A percentile compares a stretch with the other conserved stretches of the same genome.
Conservation (phyloP, 306 rosid genomes). For the Quercus robur region DNA sequence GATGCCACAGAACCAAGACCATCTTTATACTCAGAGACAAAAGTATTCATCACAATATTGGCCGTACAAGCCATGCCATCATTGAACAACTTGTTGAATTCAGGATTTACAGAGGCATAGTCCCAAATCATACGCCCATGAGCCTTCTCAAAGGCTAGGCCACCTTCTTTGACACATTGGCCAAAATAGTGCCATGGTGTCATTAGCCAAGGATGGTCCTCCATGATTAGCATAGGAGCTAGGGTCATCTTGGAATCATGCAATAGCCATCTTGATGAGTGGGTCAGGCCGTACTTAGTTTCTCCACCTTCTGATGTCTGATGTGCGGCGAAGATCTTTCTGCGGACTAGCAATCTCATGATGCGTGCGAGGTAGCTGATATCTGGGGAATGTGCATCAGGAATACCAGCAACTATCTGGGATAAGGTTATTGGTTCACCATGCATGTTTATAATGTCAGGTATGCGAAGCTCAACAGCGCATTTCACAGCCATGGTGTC, state of each 20-base stretch:
- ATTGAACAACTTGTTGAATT: conserved; percentile 29
- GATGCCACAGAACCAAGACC: conserved; percentile 17
- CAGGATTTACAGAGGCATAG: conserved; percentile 11
- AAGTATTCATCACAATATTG: neutral
- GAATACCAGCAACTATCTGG: conserved; percentile 24
- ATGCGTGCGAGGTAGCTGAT: conserved; percentile 32
- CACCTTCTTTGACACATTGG: conserved; percentile 23
- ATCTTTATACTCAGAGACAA: conserved; percentile 12
- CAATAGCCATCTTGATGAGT: conserved; percentile 30
- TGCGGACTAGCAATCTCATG: conserved; percentile 32
- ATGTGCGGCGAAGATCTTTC: conserved; percentile 24
- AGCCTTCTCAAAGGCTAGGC: conserved; percentile 23
- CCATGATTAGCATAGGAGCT: conserved; percentile 20
- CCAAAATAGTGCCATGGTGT: conserved; percentile 31
- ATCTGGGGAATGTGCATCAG: conserved; percentile 15
- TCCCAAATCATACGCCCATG: conserved; percentile 35
- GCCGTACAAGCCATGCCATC: conserved; percentile 35
- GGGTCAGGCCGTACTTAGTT: conserved; percentile 18
- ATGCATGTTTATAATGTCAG: conserved; percentile 39
- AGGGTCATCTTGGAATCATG: conserved; percentile 12
- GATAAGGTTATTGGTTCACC: conserved; percentile 19
- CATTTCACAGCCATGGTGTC: conserved; percentile 43
- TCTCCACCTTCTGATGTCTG: conserved; percentile 9
- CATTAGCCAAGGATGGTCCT: conserved; percentile 11
- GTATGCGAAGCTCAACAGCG: conserved; percentile 37